phyloP scores from a whole-genome alignment of 1,139 yeast species.

The Suhomyces wounanorum region DNA sequence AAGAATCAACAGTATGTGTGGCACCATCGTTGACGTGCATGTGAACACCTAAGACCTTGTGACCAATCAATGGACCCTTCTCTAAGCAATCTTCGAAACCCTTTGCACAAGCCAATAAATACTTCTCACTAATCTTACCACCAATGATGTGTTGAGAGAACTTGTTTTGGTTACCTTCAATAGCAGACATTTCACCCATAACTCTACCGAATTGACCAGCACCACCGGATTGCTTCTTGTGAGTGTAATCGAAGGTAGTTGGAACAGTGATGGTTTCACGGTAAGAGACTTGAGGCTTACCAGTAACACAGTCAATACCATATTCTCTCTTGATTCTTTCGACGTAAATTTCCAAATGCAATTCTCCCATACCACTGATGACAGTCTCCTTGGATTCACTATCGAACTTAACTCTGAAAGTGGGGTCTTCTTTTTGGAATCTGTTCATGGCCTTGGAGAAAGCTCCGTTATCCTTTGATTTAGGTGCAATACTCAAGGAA shows the following conservation, averaged over 20 bases:
- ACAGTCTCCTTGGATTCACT: conserved; percentile 92
- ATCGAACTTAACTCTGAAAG: conserved; percentile 91
- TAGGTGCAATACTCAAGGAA: conserved; percentile 87
- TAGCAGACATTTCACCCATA: conserved; percentile 76
- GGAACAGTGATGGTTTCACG: conserved; percentile 84
- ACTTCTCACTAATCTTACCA: conserved; percentile 95
- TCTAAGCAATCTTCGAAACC: conserved; percentile 95
- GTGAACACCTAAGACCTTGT: conserved; percentile 85
- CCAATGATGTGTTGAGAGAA: conserved; percentile 91
- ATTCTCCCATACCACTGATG: conserved; percentile 98
- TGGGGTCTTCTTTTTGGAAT: conserved; percentile 98
- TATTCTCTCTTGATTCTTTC: conserved; percentile 98
- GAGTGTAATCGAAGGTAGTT: conserved; percentile 88
- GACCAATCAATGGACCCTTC: conserved; percentile 96
- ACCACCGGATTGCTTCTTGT: conserved; percentile 98
- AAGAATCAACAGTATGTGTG: conserved; percentile 95
- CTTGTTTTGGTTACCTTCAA: conserved; percentile 60
- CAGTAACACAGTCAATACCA: conserved; percentile 92
- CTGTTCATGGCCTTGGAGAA: conserved; percentile 96
- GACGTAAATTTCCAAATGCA: conserved; percentile 93
- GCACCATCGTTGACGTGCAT: conserved; percentile 98
- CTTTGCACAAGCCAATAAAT: conserved; percentile 88
- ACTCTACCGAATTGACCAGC: conserved; percentile 99
- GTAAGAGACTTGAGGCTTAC: conserved; percentile 97
- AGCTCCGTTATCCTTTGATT: conserved; percentile 77